phyloP scores from a whole-genome alignment of 148 eudicot genomes.

The Rhododendron simsii region DNA sequence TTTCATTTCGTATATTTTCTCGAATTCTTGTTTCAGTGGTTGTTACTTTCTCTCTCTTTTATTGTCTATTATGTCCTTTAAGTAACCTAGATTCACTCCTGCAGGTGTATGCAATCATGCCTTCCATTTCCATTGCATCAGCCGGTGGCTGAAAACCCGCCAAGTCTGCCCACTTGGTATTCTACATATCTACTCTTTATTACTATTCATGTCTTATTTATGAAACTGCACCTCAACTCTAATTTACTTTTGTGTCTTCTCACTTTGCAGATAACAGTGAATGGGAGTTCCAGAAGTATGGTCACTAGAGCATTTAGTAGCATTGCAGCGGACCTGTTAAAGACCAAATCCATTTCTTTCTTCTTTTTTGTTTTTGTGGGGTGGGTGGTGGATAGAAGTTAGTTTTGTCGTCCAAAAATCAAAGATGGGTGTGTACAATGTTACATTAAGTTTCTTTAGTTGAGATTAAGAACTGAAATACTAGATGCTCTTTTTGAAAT shows the following conservation, averaged over 20 bases:
- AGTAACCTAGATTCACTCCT: neutral
- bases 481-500: neutral
- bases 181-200: neutral
- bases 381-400: neutral
- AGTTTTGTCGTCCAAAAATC: neutral
- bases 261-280: constrained; percentile 61
- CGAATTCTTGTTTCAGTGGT: neutral
- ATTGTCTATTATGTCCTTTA: neutral
- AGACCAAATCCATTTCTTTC: neutral
- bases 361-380: too few relatives aligned
- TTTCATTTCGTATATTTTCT: too few relatives aligned
- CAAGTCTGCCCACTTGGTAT: constrained; percentile 73
- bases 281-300: constrained; percentile 83
- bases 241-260: neutral
- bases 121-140: constrained; percentile 52
- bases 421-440: neutral
- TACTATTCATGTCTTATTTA: neutral
- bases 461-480: constrained; percentile 1
- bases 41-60: neutral
- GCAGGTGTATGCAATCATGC: constrained; percentile 30
- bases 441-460: neutral
- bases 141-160: constrained; percentile 78
- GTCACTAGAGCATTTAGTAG: constrained; percentile 38
- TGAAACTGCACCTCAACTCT: neutral
- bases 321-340: neutral